Percentiles rank a stretch among this genome's conserved stretches.
phyloP scores from a whole-genome alignment of 2,329 filamentous ascomycete genomes.

The Stachybotrys echinatus region DNA sequence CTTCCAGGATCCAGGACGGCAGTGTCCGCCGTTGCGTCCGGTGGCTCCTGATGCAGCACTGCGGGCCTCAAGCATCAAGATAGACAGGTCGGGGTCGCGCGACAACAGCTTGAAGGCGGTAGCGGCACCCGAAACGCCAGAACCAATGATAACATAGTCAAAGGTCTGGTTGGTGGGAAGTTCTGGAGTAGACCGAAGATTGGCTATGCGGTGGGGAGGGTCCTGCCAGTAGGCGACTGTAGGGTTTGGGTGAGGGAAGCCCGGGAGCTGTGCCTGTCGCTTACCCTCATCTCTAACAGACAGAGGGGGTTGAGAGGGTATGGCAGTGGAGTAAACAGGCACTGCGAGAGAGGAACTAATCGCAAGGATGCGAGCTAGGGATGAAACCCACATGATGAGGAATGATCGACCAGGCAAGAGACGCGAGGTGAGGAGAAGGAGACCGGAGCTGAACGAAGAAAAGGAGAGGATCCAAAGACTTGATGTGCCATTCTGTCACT shows the following conservation, averaged over 20 bases:
- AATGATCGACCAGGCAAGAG: too few species aligned
- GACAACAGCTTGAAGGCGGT: constrained; percentile 11
- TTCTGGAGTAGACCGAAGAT: constrained; percentile 16
- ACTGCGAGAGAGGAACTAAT: too few species aligned
- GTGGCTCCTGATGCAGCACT: constrained; percentile 27
- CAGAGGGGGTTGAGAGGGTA: too few species aligned
- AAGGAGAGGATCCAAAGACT: too few species aligned
- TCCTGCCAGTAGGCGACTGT: constrained; percentile 27
- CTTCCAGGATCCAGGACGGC: constrained; percentile 1
- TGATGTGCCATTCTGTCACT: too few species aligned
- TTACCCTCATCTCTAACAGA: background rate
- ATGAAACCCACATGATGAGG: too few species aligned
- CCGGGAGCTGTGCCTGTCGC: constrained; percentile 1
- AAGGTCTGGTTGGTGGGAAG: constrained; percentile 8
- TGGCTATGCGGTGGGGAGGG: constrained; percentile 20
- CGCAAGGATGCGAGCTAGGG: too few species aligned
- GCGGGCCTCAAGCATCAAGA: constrained; percentile 28
- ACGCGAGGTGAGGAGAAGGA: too few species aligned
- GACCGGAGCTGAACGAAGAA: too few species aligned
- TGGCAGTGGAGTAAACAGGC: too few species aligned
- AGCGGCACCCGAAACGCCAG: constrained; percentile 11
- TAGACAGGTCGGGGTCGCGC: constrained; percentile 12
- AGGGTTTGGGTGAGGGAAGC: constrained; percentile 21
- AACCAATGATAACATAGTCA: constrained; percentile 16
- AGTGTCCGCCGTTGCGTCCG: constrained; percentile 30